Percentiles rank a stretch among this genome's conserved stretches.
These are phyloP conservation scores for Neonectria neomacrospora DNA, from an alignment of 2,329 filamentous ascomycete genomes.

Conservation along the genomic window DNA sequence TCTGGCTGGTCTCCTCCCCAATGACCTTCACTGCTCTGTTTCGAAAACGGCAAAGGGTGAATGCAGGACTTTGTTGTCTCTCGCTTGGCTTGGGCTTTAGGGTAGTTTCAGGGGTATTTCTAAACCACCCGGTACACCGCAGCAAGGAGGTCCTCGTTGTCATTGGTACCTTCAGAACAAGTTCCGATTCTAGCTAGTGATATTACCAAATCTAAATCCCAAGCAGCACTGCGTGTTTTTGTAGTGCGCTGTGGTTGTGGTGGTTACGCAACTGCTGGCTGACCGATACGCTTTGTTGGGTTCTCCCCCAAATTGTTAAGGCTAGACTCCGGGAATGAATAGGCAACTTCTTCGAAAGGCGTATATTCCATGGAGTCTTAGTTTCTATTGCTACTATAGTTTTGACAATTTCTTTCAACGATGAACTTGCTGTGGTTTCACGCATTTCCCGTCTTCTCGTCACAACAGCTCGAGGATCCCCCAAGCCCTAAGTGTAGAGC, in stretches of 20 bases:
- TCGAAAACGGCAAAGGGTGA: background rate
- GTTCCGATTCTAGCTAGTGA: background rate
- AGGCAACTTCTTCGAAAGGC: background rate
- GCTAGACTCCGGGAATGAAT: too few relatives aligned
- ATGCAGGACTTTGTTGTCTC: background rate
- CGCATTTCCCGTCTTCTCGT: background rate
- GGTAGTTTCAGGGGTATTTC: background rate
- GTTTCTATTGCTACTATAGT: background rate
- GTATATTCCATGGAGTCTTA: background rate
- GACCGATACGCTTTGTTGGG: too few relatives aligned
- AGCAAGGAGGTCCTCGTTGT: background rate
- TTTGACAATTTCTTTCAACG: background rate
- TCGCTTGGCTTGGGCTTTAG: background rate
- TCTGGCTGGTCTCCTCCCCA: background rate
- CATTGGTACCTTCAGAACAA: background rate
- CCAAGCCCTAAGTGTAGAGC: constrained; percentile 68
- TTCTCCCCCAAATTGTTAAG: too few relatives aligned
- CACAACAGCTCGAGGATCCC: background rate
- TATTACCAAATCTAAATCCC: background rate
- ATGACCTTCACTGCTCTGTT: background rate
- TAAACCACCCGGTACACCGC: background rate
- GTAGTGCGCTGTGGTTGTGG: background rate
- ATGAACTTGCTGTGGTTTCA: background rate
- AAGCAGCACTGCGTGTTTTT: background rate
- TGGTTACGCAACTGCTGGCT: background rate